Evolutionary conservation across 2,329 filamentous ascomycete species (phyloP).

Genomic region (Pseudogymnoascus sp.): DNA sequence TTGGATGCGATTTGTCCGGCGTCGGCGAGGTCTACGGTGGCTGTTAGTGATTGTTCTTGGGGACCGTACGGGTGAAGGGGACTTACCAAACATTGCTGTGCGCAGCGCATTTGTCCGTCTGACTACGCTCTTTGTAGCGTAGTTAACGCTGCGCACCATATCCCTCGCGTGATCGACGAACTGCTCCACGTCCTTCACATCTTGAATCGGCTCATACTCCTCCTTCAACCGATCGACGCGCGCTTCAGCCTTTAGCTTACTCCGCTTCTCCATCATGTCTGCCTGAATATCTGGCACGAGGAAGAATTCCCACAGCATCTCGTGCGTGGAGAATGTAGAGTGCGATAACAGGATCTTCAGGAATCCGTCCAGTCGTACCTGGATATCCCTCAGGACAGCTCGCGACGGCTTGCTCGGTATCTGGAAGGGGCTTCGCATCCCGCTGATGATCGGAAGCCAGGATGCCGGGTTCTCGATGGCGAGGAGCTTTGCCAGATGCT

Average conservation of each 20-base stretch:
- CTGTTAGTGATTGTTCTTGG: constrained; percentile 21
- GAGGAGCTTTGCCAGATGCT: constrained; percentile 77
- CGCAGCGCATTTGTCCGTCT: constrained; percentile 68
- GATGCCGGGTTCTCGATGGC: constrained; percentile 88
- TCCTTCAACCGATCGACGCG: constrained; percentile 79
- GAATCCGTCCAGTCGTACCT: constrained; percentile 79
- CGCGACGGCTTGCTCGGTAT: constrained; percentile 87
- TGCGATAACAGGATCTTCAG: constrained; percentile 79
- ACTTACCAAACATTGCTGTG: constrained; percentile 52
- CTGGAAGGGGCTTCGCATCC: constrained; percentile 80
- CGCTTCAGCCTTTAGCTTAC: constrained; percentile 75
- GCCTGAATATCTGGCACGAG: constrained; percentile 88
- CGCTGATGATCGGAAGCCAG: constrained; percentile 75
- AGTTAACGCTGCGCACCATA: constrained; percentile 76
- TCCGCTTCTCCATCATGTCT: constrained; percentile 82
- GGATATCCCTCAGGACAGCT: constrained; percentile 77
- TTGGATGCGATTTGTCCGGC: constrained; percentile 49
- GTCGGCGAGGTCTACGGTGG: constrained; percentile 56
- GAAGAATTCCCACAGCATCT: constrained; percentile 99
- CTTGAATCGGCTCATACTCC: constrained; percentile 76
- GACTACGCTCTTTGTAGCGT: constrained; percentile 73
- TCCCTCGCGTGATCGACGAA: constrained; percentile 89
- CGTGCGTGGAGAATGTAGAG: constrained; percentile 88
- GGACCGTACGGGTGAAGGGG: not conserved
- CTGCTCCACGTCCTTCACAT: constrained; percentile 81